These are phyloP conservation scores for Passiflora organensis DNA, from an alignment of 345 rosid species.

Conservation along the genomic window DNA sequence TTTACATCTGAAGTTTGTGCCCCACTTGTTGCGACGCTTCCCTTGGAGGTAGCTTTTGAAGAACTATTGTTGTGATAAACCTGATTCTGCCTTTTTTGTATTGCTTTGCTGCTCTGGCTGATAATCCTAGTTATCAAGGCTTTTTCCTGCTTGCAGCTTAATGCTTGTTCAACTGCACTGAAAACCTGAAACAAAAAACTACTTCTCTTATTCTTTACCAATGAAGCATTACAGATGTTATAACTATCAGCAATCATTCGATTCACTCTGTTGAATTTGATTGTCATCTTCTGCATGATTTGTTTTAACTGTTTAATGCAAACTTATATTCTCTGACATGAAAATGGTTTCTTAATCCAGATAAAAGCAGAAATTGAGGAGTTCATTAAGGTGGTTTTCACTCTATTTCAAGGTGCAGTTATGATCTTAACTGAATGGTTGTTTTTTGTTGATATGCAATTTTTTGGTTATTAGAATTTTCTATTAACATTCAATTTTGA, in stretches of 20 bases:
- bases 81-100: conserved; percentile 3
- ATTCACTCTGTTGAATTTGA: conserved; percentile 4
- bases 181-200: not conserved
- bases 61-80: conserved; percentile 4
- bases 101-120: not conserved
- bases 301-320: conserved; percentile 3
- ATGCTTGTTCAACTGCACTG: no score
- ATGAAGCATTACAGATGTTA: no score
- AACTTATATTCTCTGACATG: conserved; percentile 5
- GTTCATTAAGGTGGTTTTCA: conserved; percentile 50
- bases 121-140: not conserved
- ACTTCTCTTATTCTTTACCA: not conserved
- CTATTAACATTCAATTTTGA: conserved; percentile 14
- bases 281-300: not conserved
- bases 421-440: conserved; percentile 1
- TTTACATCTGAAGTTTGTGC: conserved; percentile 68
- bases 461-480: conserved; percentile 4
- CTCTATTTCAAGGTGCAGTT: conserved; percentile 71
- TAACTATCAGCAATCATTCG: no score
- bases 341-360: conserved; percentile 28
- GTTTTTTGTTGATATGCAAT: not conserved
- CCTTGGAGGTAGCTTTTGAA: conserved; percentile 65
- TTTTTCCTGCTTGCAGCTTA: no score
- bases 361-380: conserved; percentile 50
- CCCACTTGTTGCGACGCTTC: conserved; percentile 89